These are phyloP conservation scores for Leishmania tarentolae DNA, from an alignment of 208 protist genomes.

Conservation along the genomic window DNA sequence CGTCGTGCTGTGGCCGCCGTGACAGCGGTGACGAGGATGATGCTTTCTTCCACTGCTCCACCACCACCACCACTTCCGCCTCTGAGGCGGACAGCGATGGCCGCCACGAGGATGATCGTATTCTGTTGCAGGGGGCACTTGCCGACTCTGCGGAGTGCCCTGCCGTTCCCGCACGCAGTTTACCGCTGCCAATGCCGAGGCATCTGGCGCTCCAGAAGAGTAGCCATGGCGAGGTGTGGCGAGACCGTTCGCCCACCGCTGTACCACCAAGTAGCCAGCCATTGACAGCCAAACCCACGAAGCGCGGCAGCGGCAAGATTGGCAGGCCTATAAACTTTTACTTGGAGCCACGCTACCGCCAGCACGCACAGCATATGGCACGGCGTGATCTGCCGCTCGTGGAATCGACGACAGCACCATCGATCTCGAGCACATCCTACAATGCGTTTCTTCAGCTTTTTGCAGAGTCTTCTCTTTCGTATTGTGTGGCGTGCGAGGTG, in stretches of 20 bases:
- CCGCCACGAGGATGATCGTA: not conserved
- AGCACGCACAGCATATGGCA: constrained; percentile 1
- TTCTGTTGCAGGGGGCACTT: not conserved
- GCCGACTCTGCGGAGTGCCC: not conserved
- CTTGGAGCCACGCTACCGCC: constrained; percentile 1
- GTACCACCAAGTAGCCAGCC: not conserved
- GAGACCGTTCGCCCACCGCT: not conserved
- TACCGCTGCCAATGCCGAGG: not conserved
- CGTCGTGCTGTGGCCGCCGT: not conserved
- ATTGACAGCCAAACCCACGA: not conserved
- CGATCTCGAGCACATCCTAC: not conserved
- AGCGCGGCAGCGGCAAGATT: not conserved
- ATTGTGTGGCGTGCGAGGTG: not conserved
- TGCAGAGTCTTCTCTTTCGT: too few species aligned
- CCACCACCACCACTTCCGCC: not conserved
- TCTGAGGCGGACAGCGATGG: not conserved
- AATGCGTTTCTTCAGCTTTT: constrained; percentile 3
- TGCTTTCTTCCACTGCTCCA: not conserved
- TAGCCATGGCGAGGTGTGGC: not conserved
- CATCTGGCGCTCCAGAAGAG: not conserved
- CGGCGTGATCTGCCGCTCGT: not conserved
- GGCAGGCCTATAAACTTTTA: not conserved
- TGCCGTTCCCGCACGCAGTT: not conserved
- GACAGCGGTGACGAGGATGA: not conserved
- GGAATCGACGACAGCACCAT: not conserved